These are phyloP conservation scores for Alliaria petiolata DNA, from an alignment of 345 rosid species.

Conservation along the genomic window DNA sequence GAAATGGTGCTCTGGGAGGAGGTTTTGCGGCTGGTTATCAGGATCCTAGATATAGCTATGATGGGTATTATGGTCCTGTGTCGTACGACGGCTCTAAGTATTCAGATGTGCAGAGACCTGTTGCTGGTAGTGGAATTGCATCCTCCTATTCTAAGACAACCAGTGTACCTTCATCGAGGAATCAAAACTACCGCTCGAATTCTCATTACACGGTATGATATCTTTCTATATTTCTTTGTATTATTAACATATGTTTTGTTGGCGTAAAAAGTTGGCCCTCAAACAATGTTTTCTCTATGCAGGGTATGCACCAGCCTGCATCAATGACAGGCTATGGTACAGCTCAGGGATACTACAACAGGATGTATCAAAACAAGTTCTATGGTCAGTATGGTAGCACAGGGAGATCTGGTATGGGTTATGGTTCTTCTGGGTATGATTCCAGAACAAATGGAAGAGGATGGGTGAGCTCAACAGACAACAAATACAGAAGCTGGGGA, in stretches of 20 bases:
- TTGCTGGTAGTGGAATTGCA: slow-evolving; percentile 38
- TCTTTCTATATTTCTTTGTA: not conserved
- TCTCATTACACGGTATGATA: slow-evolving; percentile 53
- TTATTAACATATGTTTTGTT: too few species aligned
- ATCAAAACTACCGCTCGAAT: slow-evolving; percentile 51
- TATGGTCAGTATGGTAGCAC: slow-evolving; percentile 67
- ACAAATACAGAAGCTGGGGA: slow-evolving; percentile 64
- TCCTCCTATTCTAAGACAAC: slow-evolving; percentile 52
- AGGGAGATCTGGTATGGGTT: slow-evolving; percentile 59
- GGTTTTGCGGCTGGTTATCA: slow-evolving; percentile 52
- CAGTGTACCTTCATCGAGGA: slow-evolving; percentile 54
- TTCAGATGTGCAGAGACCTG: slow-evolving; percentile 58
- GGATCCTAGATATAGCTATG: slow-evolving; percentile 60
- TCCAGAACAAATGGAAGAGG: slow-evolving; percentile 57
- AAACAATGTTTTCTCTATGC: slow-evolving; percentile 3
- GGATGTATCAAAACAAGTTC: slow-evolving; percentile 64
- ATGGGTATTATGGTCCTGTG: slow-evolving; percentile 48
- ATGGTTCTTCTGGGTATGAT: slow-evolving; percentile 71
- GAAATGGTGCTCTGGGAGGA: slow-evolving; percentile 49
- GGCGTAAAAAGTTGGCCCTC: not conserved
- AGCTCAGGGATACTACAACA: slow-evolving; percentile 51
- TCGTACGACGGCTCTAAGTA: slow-evolving; percentile 45
- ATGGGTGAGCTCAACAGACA: slow-evolving; percentile 54
- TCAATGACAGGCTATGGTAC: slow-evolving; percentile 58
- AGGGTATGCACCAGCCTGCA: slow-evolving; percentile 60